Percentiles rank a stretch among this genome's conserved stretches.
Conservation (phyloP, 164 flowering plant species). For the Berberis thunbergii region DNA sequence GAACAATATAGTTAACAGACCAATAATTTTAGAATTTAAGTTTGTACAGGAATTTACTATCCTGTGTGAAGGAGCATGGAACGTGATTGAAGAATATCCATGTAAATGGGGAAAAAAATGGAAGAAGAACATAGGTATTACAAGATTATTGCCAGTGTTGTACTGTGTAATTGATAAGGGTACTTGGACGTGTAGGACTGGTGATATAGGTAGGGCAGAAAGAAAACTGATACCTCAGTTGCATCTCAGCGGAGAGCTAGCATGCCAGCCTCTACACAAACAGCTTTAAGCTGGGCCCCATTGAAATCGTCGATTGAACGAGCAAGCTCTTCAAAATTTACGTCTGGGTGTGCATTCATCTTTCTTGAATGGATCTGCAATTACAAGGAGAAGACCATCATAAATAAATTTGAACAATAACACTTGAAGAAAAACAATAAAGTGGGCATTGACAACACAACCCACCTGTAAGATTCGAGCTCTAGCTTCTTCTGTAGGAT, state of each 20-base stretch:
- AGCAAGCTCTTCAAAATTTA: conserved; percentile 95
- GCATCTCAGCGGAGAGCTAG: conserved; percentile 96
- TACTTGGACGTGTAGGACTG: not conserved
- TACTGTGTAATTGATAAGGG: too few species aligned
- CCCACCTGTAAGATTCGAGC: conserved; percentile 89
- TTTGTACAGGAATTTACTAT: too few species aligned
- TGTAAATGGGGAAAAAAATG: too few species aligned
- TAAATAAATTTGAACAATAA: not conserved
- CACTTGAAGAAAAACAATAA: not conserved
- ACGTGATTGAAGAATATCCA: too few species aligned
- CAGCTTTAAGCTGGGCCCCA: conserved; percentile 97
- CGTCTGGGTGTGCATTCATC: conserved; percentile 94
- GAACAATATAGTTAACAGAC: too few species aligned
- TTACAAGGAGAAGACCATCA: not conserved
- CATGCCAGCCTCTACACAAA: conserved; percentile 99
- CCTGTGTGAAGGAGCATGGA: too few species aligned
- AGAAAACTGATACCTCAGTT: conserved; percentile 54
- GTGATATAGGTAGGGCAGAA: not conserved
- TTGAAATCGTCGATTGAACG: conserved; percentile 98
- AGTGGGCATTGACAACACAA: not conserved
- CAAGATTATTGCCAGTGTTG: too few species aligned
- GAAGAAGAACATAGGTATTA: too few species aligned
- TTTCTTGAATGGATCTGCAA: conserved; percentile 93
- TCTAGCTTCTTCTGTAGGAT: conserved; percentile 91
- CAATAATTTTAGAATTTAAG: too few species aligned